Evolutionary conservation across 768 basidiomycete genomes (phyloP).

Genomic region (Boletus sensibilis): DNA sequence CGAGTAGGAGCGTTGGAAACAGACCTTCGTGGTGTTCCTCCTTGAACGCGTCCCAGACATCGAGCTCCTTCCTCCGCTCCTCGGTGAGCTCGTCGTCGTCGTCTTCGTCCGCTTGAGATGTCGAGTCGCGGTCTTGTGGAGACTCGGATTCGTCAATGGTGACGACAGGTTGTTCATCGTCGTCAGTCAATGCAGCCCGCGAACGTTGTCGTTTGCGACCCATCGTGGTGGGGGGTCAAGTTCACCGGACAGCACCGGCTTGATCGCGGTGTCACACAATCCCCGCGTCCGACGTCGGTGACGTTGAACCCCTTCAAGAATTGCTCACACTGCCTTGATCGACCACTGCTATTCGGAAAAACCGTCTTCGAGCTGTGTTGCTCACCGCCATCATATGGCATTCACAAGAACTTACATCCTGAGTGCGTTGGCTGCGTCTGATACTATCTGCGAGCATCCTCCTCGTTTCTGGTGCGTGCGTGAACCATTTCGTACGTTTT

Average conservation of each 20-base stretch:
- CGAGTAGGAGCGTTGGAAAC: constrained; percentile 9
- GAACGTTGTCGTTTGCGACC: constrained; percentile 50
- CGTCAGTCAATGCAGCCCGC: constrained; percentile 36
- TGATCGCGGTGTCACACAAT: constrained; percentile 1
- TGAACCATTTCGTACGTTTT: background rate
- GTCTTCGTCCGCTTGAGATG: background rate
- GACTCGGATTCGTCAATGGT: constrained; percentile 15
- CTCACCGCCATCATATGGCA: background rate
- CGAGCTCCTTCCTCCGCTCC: constrained; percentile 51
- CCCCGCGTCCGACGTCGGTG: background rate
- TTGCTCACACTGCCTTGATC: background rate
- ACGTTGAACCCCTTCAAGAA: background rate
- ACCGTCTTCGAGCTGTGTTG: background rate
- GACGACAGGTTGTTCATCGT: constrained; percentile 26
- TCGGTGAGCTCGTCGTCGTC: constrained; percentile 15
- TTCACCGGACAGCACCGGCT: background rate
- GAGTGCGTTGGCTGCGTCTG: background rate
- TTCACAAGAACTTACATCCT: background rate
- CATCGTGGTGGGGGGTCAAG: constrained; percentile 20
- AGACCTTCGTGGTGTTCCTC: constrained; percentile 80
- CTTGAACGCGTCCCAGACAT: constrained; percentile 71
- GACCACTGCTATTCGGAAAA: background rate
- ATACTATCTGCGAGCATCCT: background rate
- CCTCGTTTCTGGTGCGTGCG: background rate
- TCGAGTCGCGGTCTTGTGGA: constrained; percentile 1